A percentile compares a stretch with the other conserved stretches of the same genome.
Evolutionary conservation across 2,329 filamentous ascomycete genomes (phyloP).

Genomic region (Penicillium italicum): DNA sequence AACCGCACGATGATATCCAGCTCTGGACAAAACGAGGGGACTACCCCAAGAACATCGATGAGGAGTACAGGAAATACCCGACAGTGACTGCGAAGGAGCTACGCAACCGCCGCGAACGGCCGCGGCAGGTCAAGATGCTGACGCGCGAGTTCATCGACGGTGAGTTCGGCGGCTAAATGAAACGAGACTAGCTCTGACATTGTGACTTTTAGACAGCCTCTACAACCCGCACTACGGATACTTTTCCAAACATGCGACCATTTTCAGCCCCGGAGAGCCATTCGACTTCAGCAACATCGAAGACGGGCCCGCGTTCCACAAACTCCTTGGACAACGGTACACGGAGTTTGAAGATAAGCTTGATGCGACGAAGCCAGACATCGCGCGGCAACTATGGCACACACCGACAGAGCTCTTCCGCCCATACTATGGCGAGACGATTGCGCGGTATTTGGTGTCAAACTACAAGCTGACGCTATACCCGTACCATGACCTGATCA

Average conservation of each 20-base stretch:
- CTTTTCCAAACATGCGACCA: slow-evolving; percentile 93
- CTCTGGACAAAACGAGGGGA: slow-evolving; percentile 83
- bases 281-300: slow-evolving; percentile 80
- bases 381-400: slow-evolving; percentile 91
- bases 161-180: slow-evolving; percentile 38
- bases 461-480: slow-evolving; percentile 95
- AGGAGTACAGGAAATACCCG: slow-evolving; percentile 79
- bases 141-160: slow-evolving; percentile 97
- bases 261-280: slow-evolving; percentile 87
- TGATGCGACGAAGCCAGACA: slow-evolving; percentile 67
- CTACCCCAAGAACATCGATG: slow-evolving; percentile 70
- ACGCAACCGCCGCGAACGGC: slow-evolving; percentile 68
- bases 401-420: slow-evolving; percentile 96
- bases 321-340: slow-evolving; percentile 72
- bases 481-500: slow-evolving; percentile 93
- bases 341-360: slow-evolving; percentile 84
- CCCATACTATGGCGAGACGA: slow-evolving; percentile 93
- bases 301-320: slow-evolving; percentile 83
- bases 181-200: slow-evolving; percentile 3
- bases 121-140: slow-evolving; percentile 89
- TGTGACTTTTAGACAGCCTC: slow-evolving; percentile 65
- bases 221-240: slow-evolving; percentile 96
- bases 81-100: slow-evolving; percentile 80
- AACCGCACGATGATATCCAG: slow-evolving; percentile 55
- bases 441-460: slow-evolving; percentile 90